These are phyloP conservation scores for Fragaria ananassa DNA, from an alignment of 306 rosid species.

Conservation along the genomic window DNA sequence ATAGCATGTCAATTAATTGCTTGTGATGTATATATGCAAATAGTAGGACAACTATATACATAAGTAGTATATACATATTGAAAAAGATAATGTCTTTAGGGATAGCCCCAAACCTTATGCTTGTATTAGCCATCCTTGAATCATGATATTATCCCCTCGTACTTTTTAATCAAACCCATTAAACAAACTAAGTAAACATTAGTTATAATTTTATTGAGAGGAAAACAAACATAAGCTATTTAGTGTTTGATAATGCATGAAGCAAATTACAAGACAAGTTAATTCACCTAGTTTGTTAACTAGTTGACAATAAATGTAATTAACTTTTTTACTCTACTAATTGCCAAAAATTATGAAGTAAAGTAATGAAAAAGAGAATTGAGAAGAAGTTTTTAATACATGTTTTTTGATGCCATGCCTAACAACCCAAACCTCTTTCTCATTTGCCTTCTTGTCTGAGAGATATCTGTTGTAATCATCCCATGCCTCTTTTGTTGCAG, in stretches of 20 bases:
- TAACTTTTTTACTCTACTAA: not conserved
- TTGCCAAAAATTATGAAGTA: conserved; percentile 9
- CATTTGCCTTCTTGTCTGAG: conserved; percentile 94
- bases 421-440: conserved; percentile 94
- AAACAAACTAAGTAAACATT: not conserved
- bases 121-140: not conserved
- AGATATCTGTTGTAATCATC: conserved; percentile 95
- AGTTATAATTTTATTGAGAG: not conserved
- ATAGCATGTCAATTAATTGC: not conserved
- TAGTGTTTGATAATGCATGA: not conserved
- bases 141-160: not conserved
- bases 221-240: not conserved
- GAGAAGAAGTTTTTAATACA: conserved; percentile 40
- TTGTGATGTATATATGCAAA: not conserved
- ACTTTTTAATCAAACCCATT: not conserved
- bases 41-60: not conserved
- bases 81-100: not conserved
- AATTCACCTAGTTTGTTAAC: not conserved
- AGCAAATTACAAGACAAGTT: not conserved
- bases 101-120: not conserved
- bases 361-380: conserved; percentile 15
- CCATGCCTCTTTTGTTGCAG: conserved; percentile 99
- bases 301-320: not conserved
- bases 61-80: not conserved
- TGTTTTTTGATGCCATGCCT: conserved; percentile 71